A percentile compares a stretch with the other conserved stretches of the same genome.
These are phyloP conservation scores for Scleroderma citrinum DNA, from an alignment of 768 basidiomycete genomes.

Conservation along the genomic window DNA sequence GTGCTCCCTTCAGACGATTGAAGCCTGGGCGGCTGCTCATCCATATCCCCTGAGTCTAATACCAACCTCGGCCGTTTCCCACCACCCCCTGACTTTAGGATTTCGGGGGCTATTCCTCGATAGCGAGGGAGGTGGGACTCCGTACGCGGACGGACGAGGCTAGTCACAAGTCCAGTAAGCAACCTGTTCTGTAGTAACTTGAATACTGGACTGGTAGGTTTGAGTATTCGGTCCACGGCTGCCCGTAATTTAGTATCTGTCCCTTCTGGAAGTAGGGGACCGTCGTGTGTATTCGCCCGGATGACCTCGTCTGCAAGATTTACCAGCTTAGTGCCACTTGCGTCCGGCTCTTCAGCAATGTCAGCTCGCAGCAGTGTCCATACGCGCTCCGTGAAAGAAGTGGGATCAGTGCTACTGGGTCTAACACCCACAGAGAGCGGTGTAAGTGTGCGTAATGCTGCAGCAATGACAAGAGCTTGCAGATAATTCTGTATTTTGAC, in stretches of 20 bases:
- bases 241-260: conserved; percentile 51
- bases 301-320: conserved; percentile 74
- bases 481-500: conserved; percentile 61
- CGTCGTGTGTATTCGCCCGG: conserved; percentile 37
- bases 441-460: conserved; percentile 52
- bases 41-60: conserved; percentile 19
- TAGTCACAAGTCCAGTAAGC: conserved; percentile 32
- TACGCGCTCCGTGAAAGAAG: conserved; percentile 50
- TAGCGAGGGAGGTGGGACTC: neutral
- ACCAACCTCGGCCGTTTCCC: conserved; percentile 23
- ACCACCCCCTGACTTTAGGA: conserved; percentile 28
- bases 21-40: conserved; percentile 2
- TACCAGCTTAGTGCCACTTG: conserved; percentile 46
- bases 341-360: conserved; percentile 33
- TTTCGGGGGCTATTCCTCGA: conserved; percentile 11
- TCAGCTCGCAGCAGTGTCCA: conserved; percentile 62
- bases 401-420: conserved; percentile 7
- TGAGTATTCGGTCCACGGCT: conserved; percentile 59
- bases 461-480: conserved; percentile 64
- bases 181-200: conserved; percentile 55
- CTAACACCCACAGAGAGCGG: conserved; percentile 30
- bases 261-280: conserved; percentile 21
- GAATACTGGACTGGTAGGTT: conserved; percentile 61
- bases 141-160: conserved; percentile 18
- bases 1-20: neutral